Conservation (phyloP, 768 basidiomycete species). For the Naganishia onofrii region DNA sequence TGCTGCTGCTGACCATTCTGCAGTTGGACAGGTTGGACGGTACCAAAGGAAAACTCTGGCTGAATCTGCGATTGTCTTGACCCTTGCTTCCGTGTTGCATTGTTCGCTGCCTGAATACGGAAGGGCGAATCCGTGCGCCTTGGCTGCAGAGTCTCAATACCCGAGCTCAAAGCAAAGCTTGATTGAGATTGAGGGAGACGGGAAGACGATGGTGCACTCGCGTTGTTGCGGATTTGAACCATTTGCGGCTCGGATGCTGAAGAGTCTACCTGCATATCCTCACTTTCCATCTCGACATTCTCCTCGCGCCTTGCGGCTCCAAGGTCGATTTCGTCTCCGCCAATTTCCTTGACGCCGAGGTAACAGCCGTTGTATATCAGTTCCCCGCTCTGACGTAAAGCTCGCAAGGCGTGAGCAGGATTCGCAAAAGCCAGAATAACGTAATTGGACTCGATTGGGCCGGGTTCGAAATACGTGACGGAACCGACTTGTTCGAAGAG, state of each 20-base stretch:
- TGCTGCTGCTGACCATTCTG: conserved; percentile 11
- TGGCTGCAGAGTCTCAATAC: conserved; percentile 8
- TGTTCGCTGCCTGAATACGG: conserved; percentile 18
- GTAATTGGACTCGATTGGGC: conserved; percentile 29
- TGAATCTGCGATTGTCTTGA: conserved; percentile 1
- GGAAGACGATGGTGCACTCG: not conserved
- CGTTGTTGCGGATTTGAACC: conserved; percentile 6
- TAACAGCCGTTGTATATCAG: conserved; percentile 26
- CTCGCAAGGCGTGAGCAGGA: conserved; percentile 19
- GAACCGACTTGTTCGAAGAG: conserved; percentile 25
- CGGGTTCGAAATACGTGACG: conserved; percentile 29
- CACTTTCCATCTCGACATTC: not conserved
- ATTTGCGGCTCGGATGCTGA: conserved; percentile 8
- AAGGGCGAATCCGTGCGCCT: conserved; percentile 21
- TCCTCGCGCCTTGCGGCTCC: not conserved
- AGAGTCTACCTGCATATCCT: conserved; percentile 22
- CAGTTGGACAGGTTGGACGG: conserved; percentile 3
- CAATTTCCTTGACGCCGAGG: conserved; percentile 26
- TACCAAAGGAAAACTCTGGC: conserved; percentile 19
- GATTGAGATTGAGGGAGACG: conserved; percentile 21
- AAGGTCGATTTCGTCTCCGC: conserved; percentile 19
- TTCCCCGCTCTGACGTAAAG: conserved; percentile 29
- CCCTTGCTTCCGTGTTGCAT: conserved; percentile 14
- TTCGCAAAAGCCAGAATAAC: conserved; percentile 26
- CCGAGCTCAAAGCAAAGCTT: conserved; percentile 9